Conservation (phyloP, 495 filamentous ascomycete genomes). For the Penicillium waksmanii region DNA sequence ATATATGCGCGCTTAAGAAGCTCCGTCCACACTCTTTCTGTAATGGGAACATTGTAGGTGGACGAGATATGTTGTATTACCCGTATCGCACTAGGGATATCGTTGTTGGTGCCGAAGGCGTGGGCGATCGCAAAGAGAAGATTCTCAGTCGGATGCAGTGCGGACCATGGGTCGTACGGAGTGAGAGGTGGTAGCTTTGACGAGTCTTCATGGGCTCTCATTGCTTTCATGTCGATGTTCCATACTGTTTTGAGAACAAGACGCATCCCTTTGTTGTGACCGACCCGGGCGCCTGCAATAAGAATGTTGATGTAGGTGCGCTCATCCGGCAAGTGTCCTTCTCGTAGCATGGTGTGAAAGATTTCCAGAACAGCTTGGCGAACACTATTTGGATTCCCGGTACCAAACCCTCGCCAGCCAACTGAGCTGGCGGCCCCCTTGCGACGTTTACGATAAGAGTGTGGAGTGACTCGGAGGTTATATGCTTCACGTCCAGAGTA, state of each 20-base stretch:
- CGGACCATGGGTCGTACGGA: conserved; percentile 47
- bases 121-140: conserved; percentile 64
- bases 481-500: conserved; percentile 42
- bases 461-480: conserved; percentile 45
- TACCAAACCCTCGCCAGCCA: conserved; percentile 40
- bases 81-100: conserved; percentile 55
- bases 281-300: conserved; percentile 58
- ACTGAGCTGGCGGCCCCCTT: conserved; percentile 12
- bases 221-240: conserved; percentile 57
- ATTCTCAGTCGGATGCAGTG: conserved; percentile 55
- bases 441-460: conserved; percentile 33
- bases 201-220: conserved; percentile 27
- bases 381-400: conserved; percentile 34
- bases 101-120: conserved; percentile 59
- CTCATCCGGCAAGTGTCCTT: conserved; percentile 52
- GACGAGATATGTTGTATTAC: conserved; percentile 59
- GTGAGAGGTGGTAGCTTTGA: conserved; percentile 32
- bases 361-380: conserved; percentile 37
- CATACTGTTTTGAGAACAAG: conserved; percentile 57
- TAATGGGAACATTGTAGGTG: conserved; percentile 56
- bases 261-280: conserved; percentile 49
- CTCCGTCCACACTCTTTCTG: conserved; percentile 55
- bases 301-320: conserved; percentile 61
- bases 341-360: conserved; percentile 55
- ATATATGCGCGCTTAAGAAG: conserved; percentile 64